A percentile compares a stretch with the other conserved stretches of the same genome.
Evolutionary conservation across 768 basidiomycete species (phyloP).

Genomic region (Gyrodon lividus): DNA sequence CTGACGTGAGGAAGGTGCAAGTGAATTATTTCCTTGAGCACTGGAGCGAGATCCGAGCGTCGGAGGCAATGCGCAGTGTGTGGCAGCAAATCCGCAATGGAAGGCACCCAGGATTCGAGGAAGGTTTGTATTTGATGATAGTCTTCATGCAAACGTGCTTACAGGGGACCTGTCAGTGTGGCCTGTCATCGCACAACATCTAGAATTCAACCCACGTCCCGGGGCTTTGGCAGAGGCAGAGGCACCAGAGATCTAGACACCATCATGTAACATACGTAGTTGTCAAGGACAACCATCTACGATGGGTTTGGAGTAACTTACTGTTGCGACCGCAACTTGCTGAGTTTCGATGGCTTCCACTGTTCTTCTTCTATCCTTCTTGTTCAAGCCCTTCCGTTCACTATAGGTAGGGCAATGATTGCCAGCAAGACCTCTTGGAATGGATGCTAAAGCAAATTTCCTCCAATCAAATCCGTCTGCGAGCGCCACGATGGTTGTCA

Average conservation of each 20-base stretch:
- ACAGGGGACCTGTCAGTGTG: slow-evolving; percentile 46
- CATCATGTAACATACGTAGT: not conserved
- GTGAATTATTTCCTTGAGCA: slow-evolving; percentile 77
- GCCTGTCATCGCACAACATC: slow-evolving; percentile 61
- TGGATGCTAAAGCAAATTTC: too few relatives aligned
- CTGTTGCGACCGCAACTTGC: too few relatives aligned
- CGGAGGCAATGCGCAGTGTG: slow-evolving; percentile 78
- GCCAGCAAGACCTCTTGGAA: too few relatives aligned
- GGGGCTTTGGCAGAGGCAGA: slow-evolving; percentile 23
- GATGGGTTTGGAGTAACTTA: too few relatives aligned
- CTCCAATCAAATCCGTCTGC: too few relatives aligned
- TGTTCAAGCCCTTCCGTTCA: too few relatives aligned
- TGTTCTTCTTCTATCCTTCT: too few relatives aligned
- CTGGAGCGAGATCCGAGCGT: slow-evolving; percentile 81
- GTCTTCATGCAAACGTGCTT: not conserved
- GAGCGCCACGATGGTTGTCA: not conserved
- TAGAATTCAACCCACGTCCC: slow-evolving; percentile 54
- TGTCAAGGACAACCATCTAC: slow-evolving; percentile 2
- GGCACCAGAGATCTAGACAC: slow-evolving; percentile 14
- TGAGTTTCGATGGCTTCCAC: too few relatives aligned
- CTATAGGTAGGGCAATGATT: too few relatives aligned
- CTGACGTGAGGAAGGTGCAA: slow-evolving; percentile 80
- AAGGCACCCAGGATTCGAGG: slow-evolving; percentile 84
- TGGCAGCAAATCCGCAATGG: slow-evolving; percentile 86
- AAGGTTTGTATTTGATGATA: slow-evolving; percentile 46